Conservation (phyloP, 2,329 filamentous ascomycete species). For the Kalmusia sp. region DNA sequence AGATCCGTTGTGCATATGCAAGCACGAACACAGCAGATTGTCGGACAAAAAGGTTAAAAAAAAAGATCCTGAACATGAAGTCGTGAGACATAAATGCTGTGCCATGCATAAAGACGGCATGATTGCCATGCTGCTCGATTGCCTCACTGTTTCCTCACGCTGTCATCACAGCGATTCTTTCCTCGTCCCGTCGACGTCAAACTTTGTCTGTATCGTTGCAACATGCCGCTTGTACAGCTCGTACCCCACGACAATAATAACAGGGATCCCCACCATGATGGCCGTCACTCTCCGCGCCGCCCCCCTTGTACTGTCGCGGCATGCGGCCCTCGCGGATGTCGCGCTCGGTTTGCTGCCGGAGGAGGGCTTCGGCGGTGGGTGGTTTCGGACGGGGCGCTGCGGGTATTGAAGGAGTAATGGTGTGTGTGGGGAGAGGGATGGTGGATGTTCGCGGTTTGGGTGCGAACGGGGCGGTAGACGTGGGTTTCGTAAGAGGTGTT, state of each 20-base stretch:
- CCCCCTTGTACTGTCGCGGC: constrained; percentile 40
- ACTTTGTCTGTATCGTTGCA: constrained; percentile 17
- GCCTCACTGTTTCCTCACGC: not conserved
- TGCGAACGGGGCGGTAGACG: too few relatives aligned
- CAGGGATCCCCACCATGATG: constrained; percentile 44
- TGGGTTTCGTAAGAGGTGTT: constrained; percentile 5
- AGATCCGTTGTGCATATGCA: too few relatives aligned
- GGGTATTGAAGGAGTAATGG: constrained; percentile 14
- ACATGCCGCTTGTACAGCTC: constrained; percentile 38
- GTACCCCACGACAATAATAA: constrained; percentile 41
- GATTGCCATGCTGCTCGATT: too few relatives aligned
- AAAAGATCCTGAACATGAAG: too few relatives aligned
- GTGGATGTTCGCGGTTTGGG: constrained; percentile 22
- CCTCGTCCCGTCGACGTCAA: constrained; percentile 15
- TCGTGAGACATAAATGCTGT: too few relatives aligned
- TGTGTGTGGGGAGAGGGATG: constrained; percentile 31
- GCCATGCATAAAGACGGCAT: too few relatives aligned
- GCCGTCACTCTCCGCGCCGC: constrained; percentile 37
- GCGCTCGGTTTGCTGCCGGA: constrained; percentile 9
- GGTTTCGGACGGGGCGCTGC: constrained; percentile 9
- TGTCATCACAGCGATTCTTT: not conserved
- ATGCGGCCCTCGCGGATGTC: constrained; percentile 27
- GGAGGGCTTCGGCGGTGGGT: constrained; percentile 1
- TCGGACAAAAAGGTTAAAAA: too few relatives aligned
- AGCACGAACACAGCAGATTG: too few relatives aligned